A percentile compares a stretch with the other conserved stretches of the same genome.
These are phyloP conservation scores for Penicillium diatomitis DNA, from an alignment of 495 filamentous ascomycete genomes.

Conservation along the genomic window DNA sequence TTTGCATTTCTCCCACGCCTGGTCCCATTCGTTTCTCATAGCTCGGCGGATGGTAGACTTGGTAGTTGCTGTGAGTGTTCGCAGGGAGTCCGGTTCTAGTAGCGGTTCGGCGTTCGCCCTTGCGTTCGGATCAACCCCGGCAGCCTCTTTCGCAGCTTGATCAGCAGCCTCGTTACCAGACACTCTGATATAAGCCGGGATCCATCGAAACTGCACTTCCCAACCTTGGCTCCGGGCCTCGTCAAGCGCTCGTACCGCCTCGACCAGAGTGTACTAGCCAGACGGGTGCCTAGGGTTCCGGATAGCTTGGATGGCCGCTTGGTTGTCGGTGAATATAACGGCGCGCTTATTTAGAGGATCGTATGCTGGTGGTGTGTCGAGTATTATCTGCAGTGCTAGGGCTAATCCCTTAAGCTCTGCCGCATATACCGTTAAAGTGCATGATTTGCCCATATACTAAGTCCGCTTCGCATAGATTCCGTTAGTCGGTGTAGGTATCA, in stretches of 20 bases:
- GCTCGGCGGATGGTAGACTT: slow-evolving; percentile 1
- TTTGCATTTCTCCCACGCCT: slow-evolving; percentile 5
- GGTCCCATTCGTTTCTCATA: slow-evolving; percentile 2
- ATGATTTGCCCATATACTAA: slow-evolving; percentile 1
- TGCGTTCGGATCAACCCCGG: not conserved
- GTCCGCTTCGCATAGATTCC: not conserved
- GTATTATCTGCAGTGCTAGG: not conserved
- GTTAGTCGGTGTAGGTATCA: not conserved
- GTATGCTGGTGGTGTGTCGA: slow-evolving; percentile 1
- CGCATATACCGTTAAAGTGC: slow-evolving; percentile 1
- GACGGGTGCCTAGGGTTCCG: slow-evolving; percentile 3
- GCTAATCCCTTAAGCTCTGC: slow-evolving; percentile 1
- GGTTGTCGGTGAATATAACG: slow-evolving; percentile 8
- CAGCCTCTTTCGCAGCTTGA: slow-evolving; percentile 4
- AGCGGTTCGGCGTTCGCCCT: not conserved
- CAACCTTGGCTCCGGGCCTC: not conserved
- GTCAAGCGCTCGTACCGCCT: slow-evolving; percentile 1
- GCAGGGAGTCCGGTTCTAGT: slow-evolving; percentile 5
- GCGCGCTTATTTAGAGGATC: not conserved
- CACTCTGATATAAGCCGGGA: slow-evolving; percentile 18
- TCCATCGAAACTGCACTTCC: slow-evolving; percentile 7
- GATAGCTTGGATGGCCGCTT: slow-evolving; percentile 7
- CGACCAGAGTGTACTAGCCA: slow-evolving; percentile 6
- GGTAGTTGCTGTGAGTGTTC: slow-evolving; percentile 5
- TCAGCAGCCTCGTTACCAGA: slow-evolving; percentile 20